A percentile compares a stretch with the other conserved stretches of the same genome.
phyloP scores from a whole-genome alignment of 2,329 filamentous ascomycete genomes.

The Aspergillus uvarum region DNA sequence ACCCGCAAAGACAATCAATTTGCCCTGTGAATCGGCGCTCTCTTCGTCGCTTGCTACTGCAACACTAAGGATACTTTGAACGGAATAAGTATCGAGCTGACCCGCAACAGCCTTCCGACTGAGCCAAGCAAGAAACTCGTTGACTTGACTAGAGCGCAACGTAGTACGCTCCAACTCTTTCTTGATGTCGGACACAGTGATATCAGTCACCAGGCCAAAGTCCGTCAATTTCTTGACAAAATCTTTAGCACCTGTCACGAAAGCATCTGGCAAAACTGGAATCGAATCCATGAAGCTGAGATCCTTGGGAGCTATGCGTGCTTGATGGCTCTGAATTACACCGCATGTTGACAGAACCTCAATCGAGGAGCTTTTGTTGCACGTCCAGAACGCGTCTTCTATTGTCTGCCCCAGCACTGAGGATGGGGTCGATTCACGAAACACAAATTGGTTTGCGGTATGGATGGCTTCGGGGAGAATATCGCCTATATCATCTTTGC shows the following conservation, averaged over 20 bases:
- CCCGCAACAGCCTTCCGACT: conserved; percentile 68
- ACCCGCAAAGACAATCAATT: conserved; percentile 72
- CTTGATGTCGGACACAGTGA: conserved; percentile 83
- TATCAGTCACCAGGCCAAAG: conserved; percentile 81
- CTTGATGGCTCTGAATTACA: conserved; percentile 77
- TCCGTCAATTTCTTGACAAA: conserved; percentile 81
- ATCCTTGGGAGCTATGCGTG: conserved; percentile 72
- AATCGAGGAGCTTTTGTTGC: conserved; percentile 76
- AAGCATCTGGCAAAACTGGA: conserved; percentile 75
- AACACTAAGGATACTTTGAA: conserved; percentile 72
- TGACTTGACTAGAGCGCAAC: conserved; percentile 72
- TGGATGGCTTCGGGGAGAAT: conserved; percentile 79
- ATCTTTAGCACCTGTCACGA: conserved; percentile 64
- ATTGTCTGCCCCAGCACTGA: conserved; percentile 79
- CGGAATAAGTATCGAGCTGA: conserved; percentile 68
- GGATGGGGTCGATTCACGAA: conserved; percentile 85
- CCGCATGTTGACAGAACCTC: conserved; percentile 87
- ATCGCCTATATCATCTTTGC: conserved; percentile 62
- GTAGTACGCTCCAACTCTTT: conserved; percentile 79
- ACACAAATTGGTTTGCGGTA: conserved; percentile 82
- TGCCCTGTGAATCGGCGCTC: conserved; percentile 59
- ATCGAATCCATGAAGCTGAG: conserved; percentile 83
- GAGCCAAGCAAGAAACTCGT: conserved; percentile 82
- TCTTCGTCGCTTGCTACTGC: conserved; percentile 60
- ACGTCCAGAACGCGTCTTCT: conserved; percentile 95